These are phyloP conservation scores for Pueraria montana DNA, from an alignment of 306 rosid species.

Conservation along the genomic window DNA sequence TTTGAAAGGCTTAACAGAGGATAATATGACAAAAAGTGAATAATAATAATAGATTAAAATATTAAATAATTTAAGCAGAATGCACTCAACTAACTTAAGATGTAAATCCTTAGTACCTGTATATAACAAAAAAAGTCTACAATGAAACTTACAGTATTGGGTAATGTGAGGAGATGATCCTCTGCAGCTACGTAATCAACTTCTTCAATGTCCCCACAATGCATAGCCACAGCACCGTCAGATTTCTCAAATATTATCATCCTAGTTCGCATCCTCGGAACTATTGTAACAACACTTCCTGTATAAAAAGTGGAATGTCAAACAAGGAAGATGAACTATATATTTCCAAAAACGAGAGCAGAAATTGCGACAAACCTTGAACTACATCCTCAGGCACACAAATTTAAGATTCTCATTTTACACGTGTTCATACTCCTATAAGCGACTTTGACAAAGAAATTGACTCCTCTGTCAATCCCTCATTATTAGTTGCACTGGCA, in stretches of 20 bases:
- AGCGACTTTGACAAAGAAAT: conserved; percentile 81
- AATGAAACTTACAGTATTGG: conserved; percentile 83
- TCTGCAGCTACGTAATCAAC: conserved; percentile 62
- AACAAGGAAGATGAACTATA: conserved; percentile 40
- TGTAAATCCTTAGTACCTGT: conserved; percentile 30
- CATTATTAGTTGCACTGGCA: conserved; percentile 59
- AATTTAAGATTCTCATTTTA: conserved; percentile 73
- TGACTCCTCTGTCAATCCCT: conserved; percentile 75
- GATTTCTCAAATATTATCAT: conserved; percentile 87
- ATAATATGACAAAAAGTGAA: conserved; percentile 12
- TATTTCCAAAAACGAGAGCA: conserved; percentile 35
- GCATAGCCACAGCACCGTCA: conserved; percentile 92
- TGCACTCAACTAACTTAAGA: conserved; percentile 34
- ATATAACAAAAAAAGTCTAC: neutral
- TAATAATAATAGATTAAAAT: conserved; percentile 24
- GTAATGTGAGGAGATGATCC: conserved; percentile 86
- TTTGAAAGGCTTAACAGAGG: conserved; percentile 32
- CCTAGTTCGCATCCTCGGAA: conserved; percentile 64
- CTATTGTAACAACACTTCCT: conserved; percentile 66
- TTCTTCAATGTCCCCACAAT: conserved; percentile 74
- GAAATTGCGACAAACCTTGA: conserved; percentile 71
- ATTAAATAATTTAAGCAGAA: conserved; percentile 35
- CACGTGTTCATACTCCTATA: conserved; percentile 72
- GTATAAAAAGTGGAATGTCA: conserved; percentile 52
- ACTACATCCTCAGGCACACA: conserved; percentile 65